Base-by-base conservation (phyloP, 2,329 filamentous ascomycete species). In the Ceratocystis huliohia region DNA sequence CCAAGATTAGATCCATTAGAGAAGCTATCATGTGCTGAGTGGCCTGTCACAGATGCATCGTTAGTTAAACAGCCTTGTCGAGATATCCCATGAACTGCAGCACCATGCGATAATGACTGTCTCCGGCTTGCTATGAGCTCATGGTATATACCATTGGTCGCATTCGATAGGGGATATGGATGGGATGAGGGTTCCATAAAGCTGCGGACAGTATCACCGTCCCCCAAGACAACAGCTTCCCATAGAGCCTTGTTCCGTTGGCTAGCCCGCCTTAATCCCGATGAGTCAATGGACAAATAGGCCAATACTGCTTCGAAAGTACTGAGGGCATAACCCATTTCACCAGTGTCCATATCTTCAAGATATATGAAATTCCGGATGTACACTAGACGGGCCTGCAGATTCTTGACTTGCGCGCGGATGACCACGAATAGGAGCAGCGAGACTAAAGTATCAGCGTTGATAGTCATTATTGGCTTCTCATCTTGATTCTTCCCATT, bases 331-430 rank as follows among this genome's bases (percentile, higher is more conserved):
- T 99, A 99, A 7, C 94, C 94, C 80, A 95, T 88, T 76, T 99
- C 94, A 62, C 94, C 94, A 69, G 86, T 95, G 70, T 99, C 94
- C 7, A 99, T 91, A 76, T 99, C 94, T 71, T 97, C 94, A 63
- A 96, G 92, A 75, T 96, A 99, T 70, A 96, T 94, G 73, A 96
- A 99, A 72, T 96, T 91, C 56, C 93, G 88, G 81, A 97, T 96
- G 74, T 97, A 99, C n/a, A 88, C 81, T 61, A 99, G 78, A 22
- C 93, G 84, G 2, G 94, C 91, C 71, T 96, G 90, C 7, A 99
- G 79, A 75, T 96, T 88, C 67, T 89, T 86, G 30, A 96, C 86
- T 68, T 94, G 89, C 10, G 93, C 90, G 69, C 93, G 84, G 68
- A 99, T 97, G 10, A 99, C 89, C 17, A 99, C 91, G 69, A 96